phyloP scores from a whole-genome alignment of 768 basidiomycete species.

The Steccherinum ochraceum region DNA sequence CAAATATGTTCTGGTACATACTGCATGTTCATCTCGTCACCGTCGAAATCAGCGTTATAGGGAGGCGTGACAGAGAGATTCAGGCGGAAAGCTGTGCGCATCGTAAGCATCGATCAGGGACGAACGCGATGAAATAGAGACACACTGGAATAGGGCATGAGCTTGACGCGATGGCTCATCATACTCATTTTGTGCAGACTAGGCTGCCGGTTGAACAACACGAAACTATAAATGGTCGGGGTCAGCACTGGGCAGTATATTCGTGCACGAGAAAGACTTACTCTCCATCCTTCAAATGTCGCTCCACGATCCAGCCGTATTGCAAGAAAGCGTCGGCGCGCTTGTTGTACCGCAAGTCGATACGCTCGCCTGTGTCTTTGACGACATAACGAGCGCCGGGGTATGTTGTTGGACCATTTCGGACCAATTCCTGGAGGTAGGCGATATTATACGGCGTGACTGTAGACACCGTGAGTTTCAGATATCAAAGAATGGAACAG shows the following conservation, averaged over 20 bases:
- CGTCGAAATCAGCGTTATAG: constrained; percentile 99
- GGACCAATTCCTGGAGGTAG: constrained; percentile 89
- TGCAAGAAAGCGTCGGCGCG: constrained; percentile 92
- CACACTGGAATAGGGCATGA: constrained; percentile 98
- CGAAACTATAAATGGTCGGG: constrained; percentile 70
- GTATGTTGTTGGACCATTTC: constrained; percentile 91
- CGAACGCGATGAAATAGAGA: constrained; percentile 13
- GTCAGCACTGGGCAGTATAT: too few relatives aligned
- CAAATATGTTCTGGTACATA: constrained; percentile 39
- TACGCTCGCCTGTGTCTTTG: constrained; percentile 94
- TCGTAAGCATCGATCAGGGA: constrained; percentile 11
- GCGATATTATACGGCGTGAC: constrained; percentile 97
- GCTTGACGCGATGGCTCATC: constrained; percentile 97
- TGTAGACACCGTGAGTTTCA: constrained; percentile 24
- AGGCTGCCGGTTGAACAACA: constrained; percentile 97
- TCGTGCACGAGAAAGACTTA: constrained; percentile 40
- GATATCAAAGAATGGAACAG: neutral
- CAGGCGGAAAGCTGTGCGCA: constrained; percentile 76
- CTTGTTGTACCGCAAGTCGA: constrained; percentile 95
- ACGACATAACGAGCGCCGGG: constrained; percentile 97
- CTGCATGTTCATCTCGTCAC: constrained; percentile 99
- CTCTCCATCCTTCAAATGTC: constrained; percentile 98
- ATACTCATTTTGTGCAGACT: constrained; percentile 99
- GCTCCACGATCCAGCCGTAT: constrained; percentile 97
- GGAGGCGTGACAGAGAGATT: constrained; percentile 98